Base-by-base conservation (phyloP, 352 stramenopile genomes). In the Globisporangium orthogonon region DNA sequence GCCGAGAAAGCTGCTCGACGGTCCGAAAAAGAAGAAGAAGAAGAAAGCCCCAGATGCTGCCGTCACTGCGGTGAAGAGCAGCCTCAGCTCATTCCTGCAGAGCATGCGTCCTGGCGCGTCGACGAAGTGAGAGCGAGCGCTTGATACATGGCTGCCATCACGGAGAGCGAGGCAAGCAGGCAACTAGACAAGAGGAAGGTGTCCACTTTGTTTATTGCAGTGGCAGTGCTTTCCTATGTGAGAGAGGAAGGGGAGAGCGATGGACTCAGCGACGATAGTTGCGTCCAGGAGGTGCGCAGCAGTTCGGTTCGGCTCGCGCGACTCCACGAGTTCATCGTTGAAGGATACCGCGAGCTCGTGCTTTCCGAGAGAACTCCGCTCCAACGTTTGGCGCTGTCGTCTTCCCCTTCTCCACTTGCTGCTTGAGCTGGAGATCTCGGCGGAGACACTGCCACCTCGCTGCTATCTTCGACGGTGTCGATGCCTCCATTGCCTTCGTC, bases 11-110 rank as follows among this genome's bases (percentile, higher is more conserved):
- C 63, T 94, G 33, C 61, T 94, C 5, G 84, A 94, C 41, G 73
- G 70, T 30, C 71, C 74, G 48, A 83, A 84, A 60, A 90, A 89
- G 57, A 91, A 91, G 58, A 87, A 87, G 39, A 78, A 83, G 54
- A 72, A 71, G 33, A 66, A 54, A 30, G 2, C 31, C 7, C 51
- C 64, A 0, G 61, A 84, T 44, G 62, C 73, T 9, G 74, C 76
- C 3, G 61, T 69, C 2, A 52, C 63, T 0, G 74, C 78, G 50
- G 81, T 87, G 18, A 88, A 91, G 61, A 89, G 69, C 63, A 85
- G 60, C 23, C 54, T 91, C 18, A 86, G 63, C 56, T 83, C 81
- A 2, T 88, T 91, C 40, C 58, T 91, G 10, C 63, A 75, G 52
- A 79, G 57, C 40, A 51, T 91, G n/a, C 67, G 63, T 31, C 65